phyloP scores from a whole-genome alignment of 352 stramenopile genomes.

The Plasmopara halstedii region DNA sequence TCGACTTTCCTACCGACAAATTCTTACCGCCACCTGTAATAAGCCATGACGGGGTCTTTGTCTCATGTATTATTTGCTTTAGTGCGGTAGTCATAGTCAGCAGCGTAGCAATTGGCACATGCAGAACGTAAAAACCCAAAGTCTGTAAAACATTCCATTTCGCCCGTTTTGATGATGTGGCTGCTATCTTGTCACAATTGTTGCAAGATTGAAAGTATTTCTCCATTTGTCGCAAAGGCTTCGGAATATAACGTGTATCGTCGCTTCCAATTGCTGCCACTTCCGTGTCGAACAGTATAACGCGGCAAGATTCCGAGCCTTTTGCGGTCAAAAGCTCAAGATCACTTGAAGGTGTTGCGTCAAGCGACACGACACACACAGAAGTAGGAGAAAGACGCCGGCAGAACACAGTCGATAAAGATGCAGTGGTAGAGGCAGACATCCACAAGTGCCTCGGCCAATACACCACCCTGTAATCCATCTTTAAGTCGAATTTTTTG shows the following conservation, averaged over 20 bases:
- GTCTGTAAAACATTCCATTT: conserved; percentile 2
- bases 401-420: conserved; percentile 10
- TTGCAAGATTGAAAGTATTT: background rate
- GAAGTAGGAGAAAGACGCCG: conserved; percentile 6
- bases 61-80: conserved; percentile 5
- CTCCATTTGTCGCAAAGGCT: conserved; percentile 13
- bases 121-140: conserved; percentile 19
- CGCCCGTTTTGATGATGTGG: background rate
- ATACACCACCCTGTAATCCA: too few relatives aligned
- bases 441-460: conserved; percentile 32
- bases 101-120: conserved; percentile 14
- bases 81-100: conserved; percentile 12
- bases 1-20: conserved; percentile 25
- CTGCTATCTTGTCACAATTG: background rate
- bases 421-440: background rate
- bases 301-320: conserved; percentile 1
- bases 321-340: conserved; percentile 9
- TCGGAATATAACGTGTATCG: conserved; percentile 11
- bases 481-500: too few relatives aligned
- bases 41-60: conserved; percentile 14
- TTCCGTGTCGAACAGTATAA: conserved; percentile 25
- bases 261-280: conserved; percentile 16
- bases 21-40: conserved; percentile 22
- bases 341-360: background rate
- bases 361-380: conserved; percentile 29